Conservation (phyloP, 2,329 filamentous ascomycete species). For the Hypomyces perniciosus region DNA sequence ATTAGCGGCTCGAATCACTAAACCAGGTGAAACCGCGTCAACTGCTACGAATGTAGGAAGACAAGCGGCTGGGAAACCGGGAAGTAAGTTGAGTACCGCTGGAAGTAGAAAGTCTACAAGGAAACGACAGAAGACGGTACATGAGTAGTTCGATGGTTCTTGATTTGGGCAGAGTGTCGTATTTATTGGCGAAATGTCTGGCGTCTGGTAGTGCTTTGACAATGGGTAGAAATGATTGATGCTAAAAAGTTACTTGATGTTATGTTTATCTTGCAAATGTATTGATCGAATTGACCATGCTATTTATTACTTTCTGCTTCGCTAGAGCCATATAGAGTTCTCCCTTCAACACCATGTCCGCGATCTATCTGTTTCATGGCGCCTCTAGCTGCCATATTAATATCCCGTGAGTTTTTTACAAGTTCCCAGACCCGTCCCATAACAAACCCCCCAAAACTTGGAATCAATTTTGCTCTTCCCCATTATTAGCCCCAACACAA, state of each 20-base stretch:
- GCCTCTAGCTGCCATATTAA: too few species aligned
- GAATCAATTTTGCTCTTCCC: not conserved
- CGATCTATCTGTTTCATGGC: too few species aligned
- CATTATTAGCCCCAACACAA: not conserved
- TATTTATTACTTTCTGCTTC: not conserved
- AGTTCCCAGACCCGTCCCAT: not conserved
- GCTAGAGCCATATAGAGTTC: not conserved
- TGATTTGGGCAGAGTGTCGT: not conserved
- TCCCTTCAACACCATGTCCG: too few species aligned
- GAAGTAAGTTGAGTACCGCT: not conserved
- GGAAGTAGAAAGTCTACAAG: not conserved
- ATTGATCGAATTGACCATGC: not conserved
- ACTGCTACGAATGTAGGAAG: not conserved
- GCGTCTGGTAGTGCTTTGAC: not conserved
- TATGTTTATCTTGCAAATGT: not conserved
- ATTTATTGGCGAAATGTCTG: not conserved
- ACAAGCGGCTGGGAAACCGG: not conserved
- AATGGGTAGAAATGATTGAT: not conserved
- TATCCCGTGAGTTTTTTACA: not conserved
- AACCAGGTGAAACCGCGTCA: not conserved
- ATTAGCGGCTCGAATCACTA: not conserved
- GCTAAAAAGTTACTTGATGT: not conserved
- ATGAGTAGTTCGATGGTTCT: not conserved
- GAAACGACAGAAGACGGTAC: slow-evolving; percentile 8
- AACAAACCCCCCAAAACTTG: not conserved